Base-by-base conservation (phyloP, 371 early-diverging fungal species). In the Mucor sp. region DNA sequence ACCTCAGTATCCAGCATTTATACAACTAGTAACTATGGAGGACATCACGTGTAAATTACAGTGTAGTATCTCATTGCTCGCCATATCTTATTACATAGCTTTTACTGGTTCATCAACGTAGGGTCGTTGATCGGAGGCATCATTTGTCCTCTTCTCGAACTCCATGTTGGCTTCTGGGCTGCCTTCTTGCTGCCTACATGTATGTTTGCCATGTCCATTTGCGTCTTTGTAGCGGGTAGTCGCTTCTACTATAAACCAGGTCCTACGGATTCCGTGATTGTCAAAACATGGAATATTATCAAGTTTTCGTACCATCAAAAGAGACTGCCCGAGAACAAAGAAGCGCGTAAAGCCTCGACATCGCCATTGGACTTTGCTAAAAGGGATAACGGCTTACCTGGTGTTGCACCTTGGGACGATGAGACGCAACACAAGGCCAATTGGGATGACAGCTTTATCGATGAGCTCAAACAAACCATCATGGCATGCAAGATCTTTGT, bases 401-500 rank as follows among this genome's bases (percentile, higher is more conserved):
- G 67, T 4, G 81, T 81, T 25, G 68, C 63, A 6, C 74, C 79
- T 63, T 90, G 87, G 87, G 66, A 85, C 33, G 79, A 80, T 32
- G 82, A 74, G 25, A 77, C 78, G 4, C 57, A 76, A 23, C 32
- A 57, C 19, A 64, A 60, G 17, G 77, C 69, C 32, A 63, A 28
- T 6, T 91, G 92, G 92, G 79, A 83, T 15, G 86, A 89, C 69
- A 72, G 71, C 48, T 91, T 90, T 68, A 88, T 91, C 2, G 79
- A 86, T 25, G 91, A 90, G 74, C 74, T 91, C 58, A 80, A 84
- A 66, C 74, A 76, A 44, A 79, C 90, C 7, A 69, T 89, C 60
- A 81, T 84, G 66, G 89, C 91, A 33, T 90, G 88, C 82, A 89
- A 87, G 67, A 87, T 91, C 27, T 90, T 93, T 69, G 21, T 84